Evolutionary conservation across 2,329 filamentous ascomycete species (phyloP).

Genomic region (Madurella fahalii): DNA sequence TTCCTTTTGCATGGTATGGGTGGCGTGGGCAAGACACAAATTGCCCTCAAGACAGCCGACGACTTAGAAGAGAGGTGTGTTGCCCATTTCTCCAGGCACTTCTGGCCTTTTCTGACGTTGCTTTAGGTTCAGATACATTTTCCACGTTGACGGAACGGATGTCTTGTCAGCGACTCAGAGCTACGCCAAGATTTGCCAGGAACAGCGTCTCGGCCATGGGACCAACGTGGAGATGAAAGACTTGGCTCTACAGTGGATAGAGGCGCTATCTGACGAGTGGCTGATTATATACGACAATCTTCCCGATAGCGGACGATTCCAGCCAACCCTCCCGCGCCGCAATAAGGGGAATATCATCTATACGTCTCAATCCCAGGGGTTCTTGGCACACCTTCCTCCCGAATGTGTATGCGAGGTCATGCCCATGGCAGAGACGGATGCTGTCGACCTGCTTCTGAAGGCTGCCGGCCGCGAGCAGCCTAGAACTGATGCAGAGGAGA

Average conservation of each 20-base stretch:
- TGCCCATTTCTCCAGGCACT: not conserved
- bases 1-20: constrained; percentile 29
- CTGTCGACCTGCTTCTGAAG: constrained; percentile 20
- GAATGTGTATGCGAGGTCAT: constrained; percentile 13
- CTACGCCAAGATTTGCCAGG: constrained; percentile 20
- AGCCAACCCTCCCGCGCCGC: constrained; percentile 19
- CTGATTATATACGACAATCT: constrained; percentile 33
- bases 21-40: constrained; percentile 33
- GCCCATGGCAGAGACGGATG: constrained; percentile 13
- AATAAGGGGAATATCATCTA: constrained; percentile 29
- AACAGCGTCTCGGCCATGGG: constrained; percentile 2
- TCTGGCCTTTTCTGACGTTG: not conserved
- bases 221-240: not conserved
- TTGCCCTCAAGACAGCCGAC: constrained; percentile 28
- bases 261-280: constrained; percentile 24
- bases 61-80: constrained; percentile 18
- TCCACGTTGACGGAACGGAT: constrained; percentile 32
- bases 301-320: constrained; percentile 4
- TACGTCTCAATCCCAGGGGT: constrained; percentile 24
- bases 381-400: not conserved
- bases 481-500: constrained; percentile 1
- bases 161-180: constrained; percentile 22
- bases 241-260: constrained; percentile 21
- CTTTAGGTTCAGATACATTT: constrained; percentile 28
- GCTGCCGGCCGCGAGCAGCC: constrained; percentile 3